Evolutionary conservation across 768 basidiomycete species (phyloP), one percentile per base, ranked within the genome.

Genomic region (Rhodosporidiobolus odoratus): DNA sequence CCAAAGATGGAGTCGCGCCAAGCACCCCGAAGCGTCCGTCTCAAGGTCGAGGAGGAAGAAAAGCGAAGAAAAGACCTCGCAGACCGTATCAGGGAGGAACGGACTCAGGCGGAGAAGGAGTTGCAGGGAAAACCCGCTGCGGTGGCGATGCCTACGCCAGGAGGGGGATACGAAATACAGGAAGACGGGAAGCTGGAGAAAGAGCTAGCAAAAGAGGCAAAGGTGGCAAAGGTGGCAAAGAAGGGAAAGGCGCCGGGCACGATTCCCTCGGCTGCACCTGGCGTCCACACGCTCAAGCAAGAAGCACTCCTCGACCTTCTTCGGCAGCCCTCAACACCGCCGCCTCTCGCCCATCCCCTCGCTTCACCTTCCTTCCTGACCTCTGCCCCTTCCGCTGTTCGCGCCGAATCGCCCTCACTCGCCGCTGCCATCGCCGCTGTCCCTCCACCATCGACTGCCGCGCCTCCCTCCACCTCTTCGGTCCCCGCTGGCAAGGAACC

Each of bases 21-120:
- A 52, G 77, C 77, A 1, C 77, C 77, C 3, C 54, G 77, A 19
- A 54, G 68, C n/a, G 59, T 77, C 50, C 58, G 76, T 0, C 65
- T 78, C 34, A 62, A 56, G 34, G 62, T 58, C 38, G 74, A 76
- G 53, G 58, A 65, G 35, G 62, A 65, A 62, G 71, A 71, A 16
- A 48, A 56, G 58, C 50, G 61, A 6, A 50, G 68, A 25, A 48
- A 58, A 41, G 69, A 71, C 35, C 50, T 50, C 8, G 54, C 58
- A 23, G 60, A 65, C n/a, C 30, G 43, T 47, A n/a, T 57, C 10
- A 35, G 45, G n/a, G 56, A 64, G 50, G 54, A 65, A 43, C 58
- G 35, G 21, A 17, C 4, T 7, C 30, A 25, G 13, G 23, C 54
- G 30, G 53, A 57, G 32, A 17, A 32, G 30, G 50, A 25, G 3